These are phyloP conservation scores for Falciphora oryzae DNA, from an alignment of 2,329 filamentous ascomycete genomes.

Conservation along the genomic window DNA sequence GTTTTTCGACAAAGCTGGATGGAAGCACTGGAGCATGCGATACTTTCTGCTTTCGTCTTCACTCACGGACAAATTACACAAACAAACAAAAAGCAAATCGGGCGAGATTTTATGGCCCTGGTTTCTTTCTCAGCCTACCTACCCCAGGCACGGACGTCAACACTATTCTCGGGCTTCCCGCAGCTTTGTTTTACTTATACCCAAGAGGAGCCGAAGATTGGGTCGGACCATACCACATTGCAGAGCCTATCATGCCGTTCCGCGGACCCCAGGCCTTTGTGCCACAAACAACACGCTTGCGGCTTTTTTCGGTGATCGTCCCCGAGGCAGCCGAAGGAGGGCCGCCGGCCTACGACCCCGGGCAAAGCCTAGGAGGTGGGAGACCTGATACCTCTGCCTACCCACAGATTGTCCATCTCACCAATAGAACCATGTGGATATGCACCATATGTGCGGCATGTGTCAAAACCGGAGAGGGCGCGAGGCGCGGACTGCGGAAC, in stretches of 20 bases:
- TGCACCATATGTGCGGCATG: too few relatives aligned
- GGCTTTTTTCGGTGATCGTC: background rate
- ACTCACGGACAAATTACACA: too few relatives aligned
- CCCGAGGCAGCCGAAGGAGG: background rate
- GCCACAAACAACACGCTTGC: background rate
- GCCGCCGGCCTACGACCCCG: too few relatives aligned
- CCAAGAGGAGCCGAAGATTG: background rate
- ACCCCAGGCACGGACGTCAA: too few relatives aligned
- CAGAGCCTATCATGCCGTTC: background rate
- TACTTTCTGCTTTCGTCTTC: background rate
- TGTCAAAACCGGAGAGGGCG: too few relatives aligned
- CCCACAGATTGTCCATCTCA: background rate
- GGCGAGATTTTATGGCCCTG: too few relatives aligned
- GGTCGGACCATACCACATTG: background rate
- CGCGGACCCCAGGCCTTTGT: background rate
- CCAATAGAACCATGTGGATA: background rate
- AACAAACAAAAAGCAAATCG: background rate
- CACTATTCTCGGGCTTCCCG: background rate
- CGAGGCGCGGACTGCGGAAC: too few relatives aligned
- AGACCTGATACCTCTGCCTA: background rate
- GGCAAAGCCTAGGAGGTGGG: background rate
- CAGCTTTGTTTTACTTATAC: background rate
- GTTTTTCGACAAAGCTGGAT: background rate
- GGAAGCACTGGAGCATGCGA: background rate
- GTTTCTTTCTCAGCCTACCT: too few relatives aligned